Evolutionary conservation across 176 grass and related monocot genomes (phyloP), one percentile per base, ranked within the genome.

Genomic region (Zea luxurians): DNA sequence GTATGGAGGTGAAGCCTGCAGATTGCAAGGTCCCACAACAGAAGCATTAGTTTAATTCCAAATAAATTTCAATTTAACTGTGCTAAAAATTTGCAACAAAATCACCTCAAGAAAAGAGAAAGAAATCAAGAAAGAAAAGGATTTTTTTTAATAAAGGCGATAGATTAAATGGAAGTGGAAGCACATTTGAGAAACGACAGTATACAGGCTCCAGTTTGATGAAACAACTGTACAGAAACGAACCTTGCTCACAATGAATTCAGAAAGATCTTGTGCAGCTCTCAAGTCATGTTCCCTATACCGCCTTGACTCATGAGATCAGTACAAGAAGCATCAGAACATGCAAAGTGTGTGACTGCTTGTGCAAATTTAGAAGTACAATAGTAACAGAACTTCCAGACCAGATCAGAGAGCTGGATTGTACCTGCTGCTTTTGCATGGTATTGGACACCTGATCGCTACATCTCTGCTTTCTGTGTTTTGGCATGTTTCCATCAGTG

Each of bases 1-100:
- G 78, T 84, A 87, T 13, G 90, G 90, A 82, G 90, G 90, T 68
- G 90, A 93, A 74, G 87, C 81, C 90, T 93, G 54, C 49, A 85
- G 43, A 61, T 82, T 71, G 64, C 15, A 49, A 59, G 11, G 70
- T 3, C 37, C 80, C 58, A 77, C 10, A 49, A 48, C 2, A 66
- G 4, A 4, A 72, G 53, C 38, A 59, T 72, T 72, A n/a, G 48
- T 60, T 61, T 16, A 65, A 5, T 59, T 37, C 8, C 15, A 81
- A 4, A 64, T 68, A 52, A 40, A 43, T 37, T 37, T 37, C 21
- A 77, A 16, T 58, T 70, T 53, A 79, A 15, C 10, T 64, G 13
- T 69, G 20, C n/a, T 13, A n/a, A 37, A 43, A 70, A 17, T 37
- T 50, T 80, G 40, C 37, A 68, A 17, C 21, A 12, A 83, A 38